phyloP scores from a whole-genome alignment of 192 early-diverging fungal species.

The Rhizoclosmatium sp. region DNA sequence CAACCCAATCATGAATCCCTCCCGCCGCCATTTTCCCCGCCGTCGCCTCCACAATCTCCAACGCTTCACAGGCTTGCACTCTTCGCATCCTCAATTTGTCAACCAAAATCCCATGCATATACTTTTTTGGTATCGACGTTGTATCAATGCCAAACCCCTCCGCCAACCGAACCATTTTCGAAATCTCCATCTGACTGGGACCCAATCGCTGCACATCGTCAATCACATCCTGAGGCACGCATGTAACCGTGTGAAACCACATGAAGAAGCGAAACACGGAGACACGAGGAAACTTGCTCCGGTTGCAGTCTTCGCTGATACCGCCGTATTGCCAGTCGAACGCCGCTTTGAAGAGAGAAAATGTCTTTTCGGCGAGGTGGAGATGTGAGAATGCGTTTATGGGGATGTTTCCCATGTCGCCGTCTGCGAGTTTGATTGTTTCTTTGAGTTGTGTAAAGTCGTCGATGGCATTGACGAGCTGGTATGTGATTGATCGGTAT shows the following conservation, averaged over 20 bases:
- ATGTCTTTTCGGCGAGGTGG: slow-evolving; percentile 10
- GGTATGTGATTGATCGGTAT: too few species aligned
- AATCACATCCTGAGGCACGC: slow-evolving; percentile 66
- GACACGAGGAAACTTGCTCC: neutral
- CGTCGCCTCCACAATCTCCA: slow-evolving; percentile 47
- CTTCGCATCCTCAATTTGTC: slow-evolving; percentile 13
- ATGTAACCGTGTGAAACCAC: slow-evolving; percentile 46
- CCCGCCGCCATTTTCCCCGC: slow-evolving; percentile 41
- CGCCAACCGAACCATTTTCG: slow-evolving; percentile 11
- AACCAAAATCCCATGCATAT: neutral
- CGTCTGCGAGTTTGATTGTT: neutral
- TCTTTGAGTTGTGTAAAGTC: slow-evolving; percentile 4
- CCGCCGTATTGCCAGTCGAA: slow-evolving; percentile 43
- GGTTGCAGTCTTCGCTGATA: slow-evolving; percentile 36
- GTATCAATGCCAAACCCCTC: slow-evolving; percentile 21
- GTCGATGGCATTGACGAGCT: slow-evolving; percentile 42
- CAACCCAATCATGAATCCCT: slow-evolving; percentile 55
- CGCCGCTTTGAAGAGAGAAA: slow-evolving; percentile 31
- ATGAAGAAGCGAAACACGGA: slow-evolving; percentile 11
- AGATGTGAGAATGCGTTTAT: slow-evolving; percentile 18
- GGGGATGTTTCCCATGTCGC: slow-evolving; percentile 15
- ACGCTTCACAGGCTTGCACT: slow-evolving; percentile 28
- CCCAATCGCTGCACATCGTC: slow-evolving; percentile 63
- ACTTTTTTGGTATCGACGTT: slow-evolving; percentile 12
- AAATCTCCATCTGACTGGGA: slow-evolving; percentile 40